A percentile compares a stretch with the other conserved stretches of the same genome.
Conservation (phyloP, 225 moss, liverwort and hornwort genomes). For the Lunularia cruciata region DNA sequence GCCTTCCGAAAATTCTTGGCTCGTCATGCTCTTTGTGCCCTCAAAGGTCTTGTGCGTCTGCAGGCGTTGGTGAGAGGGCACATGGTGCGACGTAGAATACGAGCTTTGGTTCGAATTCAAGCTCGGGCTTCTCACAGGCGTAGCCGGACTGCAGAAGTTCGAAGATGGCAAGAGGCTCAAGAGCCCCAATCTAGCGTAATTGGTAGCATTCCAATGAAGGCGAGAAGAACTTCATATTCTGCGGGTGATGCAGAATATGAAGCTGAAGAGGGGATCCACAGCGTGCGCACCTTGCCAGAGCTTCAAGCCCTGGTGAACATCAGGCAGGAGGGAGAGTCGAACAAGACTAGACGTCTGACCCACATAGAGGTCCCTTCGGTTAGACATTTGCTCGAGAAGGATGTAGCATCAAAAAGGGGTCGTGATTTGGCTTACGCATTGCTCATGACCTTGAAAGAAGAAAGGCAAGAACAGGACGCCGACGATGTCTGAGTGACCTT, state of each 20-base stretch:
- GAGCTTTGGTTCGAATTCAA: conserved; percentile 19
- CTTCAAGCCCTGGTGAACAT: conserved; percentile 12
- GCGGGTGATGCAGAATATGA: conserved; percentile 10
- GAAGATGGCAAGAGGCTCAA: background rate
- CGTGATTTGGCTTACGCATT: conserved; percentile 10
- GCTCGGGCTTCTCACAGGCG: background rate
- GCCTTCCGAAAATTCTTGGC: conserved; percentile 21
- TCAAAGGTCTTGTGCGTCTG: conserved; percentile 21
- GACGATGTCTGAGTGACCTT: too few relatives aligned
- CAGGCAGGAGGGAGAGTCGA: background rate
- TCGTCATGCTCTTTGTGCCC: conserved; percentile 16
- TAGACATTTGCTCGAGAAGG: conserved; percentile 1
- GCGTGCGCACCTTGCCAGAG: background rate
- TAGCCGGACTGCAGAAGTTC: conserved; percentile 5
- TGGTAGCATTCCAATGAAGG: background rate
- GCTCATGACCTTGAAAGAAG: conserved; percentile 13
- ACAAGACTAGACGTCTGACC: background rate
- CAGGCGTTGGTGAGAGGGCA: conserved; percentile 19
- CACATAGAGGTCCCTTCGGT: background rate
- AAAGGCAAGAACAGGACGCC: background rate
- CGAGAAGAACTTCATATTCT: background rate
- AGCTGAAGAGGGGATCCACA: background rate
- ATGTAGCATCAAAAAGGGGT: background rate
- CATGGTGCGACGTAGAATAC: conserved; percentile 16
- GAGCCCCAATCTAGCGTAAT: background rate